Conservation (phyloP, 2,329 filamentous ascomycete species). For the Fusarium falciforme region DNA sequence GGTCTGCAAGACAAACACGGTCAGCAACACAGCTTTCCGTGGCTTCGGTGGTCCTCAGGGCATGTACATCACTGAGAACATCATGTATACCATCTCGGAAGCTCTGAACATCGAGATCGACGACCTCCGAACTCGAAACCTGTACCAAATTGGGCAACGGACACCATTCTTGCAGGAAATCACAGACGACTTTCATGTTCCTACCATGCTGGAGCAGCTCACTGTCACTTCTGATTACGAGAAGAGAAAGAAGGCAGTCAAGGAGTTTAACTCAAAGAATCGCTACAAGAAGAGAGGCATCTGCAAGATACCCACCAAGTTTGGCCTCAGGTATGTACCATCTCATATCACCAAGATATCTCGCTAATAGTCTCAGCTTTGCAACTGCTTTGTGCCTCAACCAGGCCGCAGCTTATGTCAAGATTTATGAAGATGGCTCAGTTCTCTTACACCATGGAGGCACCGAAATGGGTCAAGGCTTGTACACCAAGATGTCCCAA, state of each 20-base stretch:
- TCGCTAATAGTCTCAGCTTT: neutral
- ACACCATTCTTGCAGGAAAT: conserved; percentile 18
- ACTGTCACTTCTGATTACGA: neutral
- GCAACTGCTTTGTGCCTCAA: conserved; percentile 93
- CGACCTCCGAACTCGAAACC: neutral
- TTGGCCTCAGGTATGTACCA: conserved; percentile 75
- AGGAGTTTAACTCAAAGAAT: conserved; percentile 79
- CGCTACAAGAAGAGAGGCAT: conserved; percentile 91
- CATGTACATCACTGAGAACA: conserved; percentile 14
- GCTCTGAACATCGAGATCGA: conserved; percentile 10
- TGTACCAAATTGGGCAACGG: conserved; percentile 11
- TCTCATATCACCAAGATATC: rapidly evolving
- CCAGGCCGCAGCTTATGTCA: conserved; percentile 88
- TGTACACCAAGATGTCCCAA: conserved; percentile 94
- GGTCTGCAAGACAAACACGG: conserved; percentile 56
- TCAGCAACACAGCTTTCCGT: conserved; percentile 18
- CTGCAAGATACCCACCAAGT: conserved; percentile 87
- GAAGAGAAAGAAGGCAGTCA: neutral
- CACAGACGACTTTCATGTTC: conserved; percentile 9
- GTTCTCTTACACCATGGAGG: conserved; percentile 89
- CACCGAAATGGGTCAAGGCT: conserved; percentile 92
- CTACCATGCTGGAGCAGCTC: conserved; percentile 8
- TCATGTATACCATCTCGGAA: conserved; percentile 8
- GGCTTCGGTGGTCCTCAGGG: conserved; percentile 15
- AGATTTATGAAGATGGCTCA: conserved; percentile 92